Evolutionary conservation across 805 yeast species (phyloP).

Genomic region (Wickerhamomyces rabaulensis): DNA sequence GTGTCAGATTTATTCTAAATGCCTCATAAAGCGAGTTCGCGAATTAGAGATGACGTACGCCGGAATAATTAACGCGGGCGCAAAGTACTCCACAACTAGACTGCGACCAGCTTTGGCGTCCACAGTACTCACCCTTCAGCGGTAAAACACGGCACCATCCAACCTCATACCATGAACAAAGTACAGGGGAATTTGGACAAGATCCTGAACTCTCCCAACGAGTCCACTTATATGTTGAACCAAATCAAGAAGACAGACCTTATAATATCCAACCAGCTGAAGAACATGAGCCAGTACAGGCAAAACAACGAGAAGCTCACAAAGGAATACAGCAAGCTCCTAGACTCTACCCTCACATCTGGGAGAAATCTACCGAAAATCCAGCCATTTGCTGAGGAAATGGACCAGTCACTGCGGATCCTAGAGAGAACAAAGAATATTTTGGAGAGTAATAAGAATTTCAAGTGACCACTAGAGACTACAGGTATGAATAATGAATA

Average conservation of each 20-base stretch:
- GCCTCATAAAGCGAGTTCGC: too few relatives aligned
- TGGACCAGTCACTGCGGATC: constrained; percentile 70
- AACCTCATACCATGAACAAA: neutral
- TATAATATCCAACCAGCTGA: constrained; percentile 17
- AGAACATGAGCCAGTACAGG: constrained; percentile 10
- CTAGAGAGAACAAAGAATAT: constrained; percentile 51
- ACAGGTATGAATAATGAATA: neutral
- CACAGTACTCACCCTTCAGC: too few relatives aligned
- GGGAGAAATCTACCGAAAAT: constrained; percentile 24
- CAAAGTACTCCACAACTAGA: too few relatives aligned
- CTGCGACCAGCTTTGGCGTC: too few relatives aligned
- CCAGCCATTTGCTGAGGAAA: constrained; percentile 56
- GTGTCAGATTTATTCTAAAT: too few relatives aligned
- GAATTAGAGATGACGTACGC: too few relatives aligned
- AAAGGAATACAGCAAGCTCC: constrained; percentile 7
- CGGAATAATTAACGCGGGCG: too few relatives aligned
- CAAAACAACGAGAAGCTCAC: constrained; percentile 5
- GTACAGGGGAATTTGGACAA: neutral
- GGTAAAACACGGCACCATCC: too few relatives aligned
- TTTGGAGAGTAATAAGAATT: constrained; percentile 25
- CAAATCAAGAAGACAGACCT: constrained; percentile 20
- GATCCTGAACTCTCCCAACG: constrained; percentile 3
- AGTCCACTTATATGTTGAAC: constrained; percentile 1
- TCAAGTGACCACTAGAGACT: neutral
- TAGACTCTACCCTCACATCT: neutral